Base-by-base conservation (phyloP, 345 rosid genomes). In the Camelina hispida region DNA sequence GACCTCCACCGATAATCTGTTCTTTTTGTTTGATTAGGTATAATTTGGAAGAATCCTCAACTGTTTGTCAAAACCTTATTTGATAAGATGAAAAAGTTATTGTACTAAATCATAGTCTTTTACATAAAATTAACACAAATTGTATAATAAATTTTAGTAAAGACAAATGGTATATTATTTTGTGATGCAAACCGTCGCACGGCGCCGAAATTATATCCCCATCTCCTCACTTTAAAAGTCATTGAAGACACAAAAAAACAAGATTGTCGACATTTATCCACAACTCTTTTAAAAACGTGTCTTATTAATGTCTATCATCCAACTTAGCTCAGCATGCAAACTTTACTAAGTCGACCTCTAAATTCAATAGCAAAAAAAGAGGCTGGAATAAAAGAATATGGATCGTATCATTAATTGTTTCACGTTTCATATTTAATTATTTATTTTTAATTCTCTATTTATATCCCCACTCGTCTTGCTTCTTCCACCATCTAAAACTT, bases 181-280 rank as follows among this genome's bases (percentile, higher is more conserved):
- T 12, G 17, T 54, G 23, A 55, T 77, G 70, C 66, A 69, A 63
- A 56, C 53, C n/a, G 15, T 56, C 60, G 66, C 67, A 77, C 80
- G 76, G 71, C 76, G 80, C 80, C 80, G 66, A 71, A 65, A 77
- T 71, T 38, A 20, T 60, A 56, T 53, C 38, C 6, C 38, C 38
- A 63, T 71, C 67, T 56, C 68, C 20, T 37, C 66, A 63, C 30
- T 38, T 63, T 3, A 63, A 63, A 63, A 64, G 80, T 71, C 66
- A 64, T 28, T 66, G 13, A 28, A 53, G 40, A 44, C 44, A 54
- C 5, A 3, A 16, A 28, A 16, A 17, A 47, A 2, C 9, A 12
- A 38, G 23, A 64, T 50, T 51, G 56, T 70, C 76, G 76, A 48
- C 72, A 63, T 63, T 8, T 64, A 18, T 23, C 30, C 13, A 63